Conservation (phyloP, 1,284 basidiomycete genomes). For the Veloporphyrellus conicus region DNA sequence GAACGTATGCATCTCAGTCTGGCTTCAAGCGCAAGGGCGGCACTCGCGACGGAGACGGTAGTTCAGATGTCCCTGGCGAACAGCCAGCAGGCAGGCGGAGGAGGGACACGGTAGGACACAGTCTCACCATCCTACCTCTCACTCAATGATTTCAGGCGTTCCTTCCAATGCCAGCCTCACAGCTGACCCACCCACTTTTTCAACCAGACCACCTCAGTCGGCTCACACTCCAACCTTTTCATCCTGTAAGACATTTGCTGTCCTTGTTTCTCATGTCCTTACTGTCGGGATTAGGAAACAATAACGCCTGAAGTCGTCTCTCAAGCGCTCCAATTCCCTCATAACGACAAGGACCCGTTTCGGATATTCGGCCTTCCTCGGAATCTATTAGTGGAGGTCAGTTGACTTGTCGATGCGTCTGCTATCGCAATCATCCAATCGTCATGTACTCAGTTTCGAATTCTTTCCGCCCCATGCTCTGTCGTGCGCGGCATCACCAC, state of each 20-base stretch:
- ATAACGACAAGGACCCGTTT: constrained; percentile 46
- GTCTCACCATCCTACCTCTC: neutral
- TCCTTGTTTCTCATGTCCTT: neutral
- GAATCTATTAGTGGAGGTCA: constrained; percentile 60
- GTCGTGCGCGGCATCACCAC: constrained; percentile 65
- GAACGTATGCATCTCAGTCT: constrained; percentile 23
- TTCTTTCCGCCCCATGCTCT: constrained; percentile 60
- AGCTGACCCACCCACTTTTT: constrained; percentile 54
- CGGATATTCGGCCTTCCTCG: constrained; percentile 63
- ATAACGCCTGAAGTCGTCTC: constrained; percentile 27
- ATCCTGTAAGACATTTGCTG: constrained; percentile 20
- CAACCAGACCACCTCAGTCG: constrained; percentile 50
- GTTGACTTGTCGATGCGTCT: constrained; percentile 26
- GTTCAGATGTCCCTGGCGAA: constrained; percentile 16
- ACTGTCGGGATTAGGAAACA: constrained; percentile 21
- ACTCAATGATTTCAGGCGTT: constrained; percentile 22
- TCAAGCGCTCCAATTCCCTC: constrained; percentile 33
- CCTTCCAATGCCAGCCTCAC: constrained; percentile 31
- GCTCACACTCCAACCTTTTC: constrained; percentile 46
- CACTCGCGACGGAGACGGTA: constrained; percentile 6
- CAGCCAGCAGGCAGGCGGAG: constrained; percentile 26
- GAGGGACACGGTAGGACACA: constrained; percentile 22
- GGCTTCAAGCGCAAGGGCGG: constrained; percentile 25
- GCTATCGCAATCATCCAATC: neutral
- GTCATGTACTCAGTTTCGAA: constrained; percentile 49